Percentiles rank a stretch among this genome's conserved stretches.
Conservation (phyloP, 1,139 yeast species). For the Suhomyces panamericanus region DNA sequence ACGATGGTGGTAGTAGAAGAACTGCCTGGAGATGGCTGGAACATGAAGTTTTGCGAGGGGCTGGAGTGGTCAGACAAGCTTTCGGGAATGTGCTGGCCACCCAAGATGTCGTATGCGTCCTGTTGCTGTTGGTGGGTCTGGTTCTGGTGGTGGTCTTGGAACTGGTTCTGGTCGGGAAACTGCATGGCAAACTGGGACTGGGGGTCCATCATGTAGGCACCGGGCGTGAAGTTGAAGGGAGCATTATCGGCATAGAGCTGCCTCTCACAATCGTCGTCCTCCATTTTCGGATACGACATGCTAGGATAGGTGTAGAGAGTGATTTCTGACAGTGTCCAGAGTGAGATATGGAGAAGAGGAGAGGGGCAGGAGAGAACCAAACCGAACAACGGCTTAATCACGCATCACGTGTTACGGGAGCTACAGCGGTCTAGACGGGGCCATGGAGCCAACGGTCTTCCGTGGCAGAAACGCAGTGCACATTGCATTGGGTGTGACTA, state of each 20-base stretch:
- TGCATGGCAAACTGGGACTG: background rate
- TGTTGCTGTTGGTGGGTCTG: background rate
- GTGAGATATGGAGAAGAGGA: too few species aligned
- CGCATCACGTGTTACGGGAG: too few species aligned
- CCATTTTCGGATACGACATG: constrained; percentile 1
- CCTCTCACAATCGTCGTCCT: constrained; percentile 6
- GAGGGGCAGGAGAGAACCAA: too few species aligned
- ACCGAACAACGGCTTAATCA: too few species aligned
- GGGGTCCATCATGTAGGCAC: constrained; percentile 1
- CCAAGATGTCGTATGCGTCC: constrained; percentile 3
- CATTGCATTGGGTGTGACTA: too few species aligned
- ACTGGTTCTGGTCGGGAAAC: too few species aligned
- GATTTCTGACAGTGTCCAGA: too few species aligned
- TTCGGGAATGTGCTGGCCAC: constrained; percentile 6
- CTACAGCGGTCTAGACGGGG: background rate
- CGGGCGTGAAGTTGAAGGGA: constrained; percentile 6
- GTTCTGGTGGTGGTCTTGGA: too few species aligned
- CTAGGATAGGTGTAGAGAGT: background rate
- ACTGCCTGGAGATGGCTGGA: constrained; percentile 14
- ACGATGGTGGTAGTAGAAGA: constrained; percentile 9
- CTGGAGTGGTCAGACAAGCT: constrained; percentile 13
- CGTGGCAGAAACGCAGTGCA: too few species aligned
- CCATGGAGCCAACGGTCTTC: too few species aligned
- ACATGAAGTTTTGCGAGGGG: constrained; percentile 7
- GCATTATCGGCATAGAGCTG: constrained; percentile 8